Conservation (phyloP, 495 filamentous ascomycete genomes). For the Massariosphaeria phaeospora region DNA sequence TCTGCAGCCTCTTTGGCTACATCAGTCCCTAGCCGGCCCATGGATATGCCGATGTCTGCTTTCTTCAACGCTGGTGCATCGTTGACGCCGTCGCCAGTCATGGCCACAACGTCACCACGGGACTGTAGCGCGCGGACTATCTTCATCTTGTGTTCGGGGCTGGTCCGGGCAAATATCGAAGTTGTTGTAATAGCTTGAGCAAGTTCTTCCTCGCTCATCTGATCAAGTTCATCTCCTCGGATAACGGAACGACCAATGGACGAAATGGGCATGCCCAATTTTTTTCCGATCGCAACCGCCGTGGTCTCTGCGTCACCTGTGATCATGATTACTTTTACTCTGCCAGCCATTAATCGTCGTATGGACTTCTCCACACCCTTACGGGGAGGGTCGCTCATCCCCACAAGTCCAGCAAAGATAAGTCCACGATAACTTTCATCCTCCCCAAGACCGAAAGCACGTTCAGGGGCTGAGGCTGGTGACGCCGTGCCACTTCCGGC, state of each 20-base stretch:
- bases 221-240: conserved; percentile 82
- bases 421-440: conserved; percentile 77
- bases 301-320: conserved; percentile 94
- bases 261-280: conserved; percentile 79
- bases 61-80: conserved; percentile 96
- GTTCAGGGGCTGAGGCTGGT: conserved; percentile 8
- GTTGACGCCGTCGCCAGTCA: conserved; percentile 98
- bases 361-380: conserved; percentile 86
- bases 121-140: conserved; percentile 88
- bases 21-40: conserved; percentile 92
- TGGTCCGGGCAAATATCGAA: conserved; percentile 91
- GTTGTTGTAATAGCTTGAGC: conserved; percentile 77
- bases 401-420: conserved; percentile 84
- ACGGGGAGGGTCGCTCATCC: conserved; percentile 94
- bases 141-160: conserved; percentile 95
- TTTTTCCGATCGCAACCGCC: conserved; percentile 84
- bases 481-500: conserved; percentile 30
- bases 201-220: conserved; percentile 79
- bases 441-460: conserved; percentile 39
- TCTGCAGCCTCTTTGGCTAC: conserved; percentile 99
- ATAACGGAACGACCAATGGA: conserved; percentile 58
- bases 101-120: conserved; percentile 93
- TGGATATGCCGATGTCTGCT: conserved; percentile 95
- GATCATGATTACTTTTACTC: conserved; percentile 97
- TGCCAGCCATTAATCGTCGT: conserved; percentile 82